Conservation (phyloP, 495 filamentous ascomycete species). For the Tuber aestivum region DNA sequence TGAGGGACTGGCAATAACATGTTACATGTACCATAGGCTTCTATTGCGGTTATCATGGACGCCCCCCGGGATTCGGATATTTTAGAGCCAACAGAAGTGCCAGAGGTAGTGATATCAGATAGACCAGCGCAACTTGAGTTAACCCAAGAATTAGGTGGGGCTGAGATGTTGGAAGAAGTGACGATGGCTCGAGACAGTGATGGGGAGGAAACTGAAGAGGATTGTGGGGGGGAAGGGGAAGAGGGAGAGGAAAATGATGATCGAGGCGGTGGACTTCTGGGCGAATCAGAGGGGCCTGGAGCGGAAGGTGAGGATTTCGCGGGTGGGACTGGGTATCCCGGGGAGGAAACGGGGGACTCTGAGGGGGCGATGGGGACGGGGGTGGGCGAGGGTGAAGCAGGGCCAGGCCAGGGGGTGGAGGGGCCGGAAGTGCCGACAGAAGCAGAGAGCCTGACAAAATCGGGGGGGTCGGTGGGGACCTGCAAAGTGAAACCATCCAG, state of each 20-base stretch:
- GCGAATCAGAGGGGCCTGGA: background rate
- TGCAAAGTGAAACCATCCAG: background rate
- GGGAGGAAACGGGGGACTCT: background rate
- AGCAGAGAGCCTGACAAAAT: background rate
- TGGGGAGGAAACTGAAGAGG: background rate
- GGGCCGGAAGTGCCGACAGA: background rate
- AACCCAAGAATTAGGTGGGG: background rate
- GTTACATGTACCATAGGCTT: conserved; percentile 2
- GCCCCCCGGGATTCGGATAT: background rate
- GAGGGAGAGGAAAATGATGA: background rate
- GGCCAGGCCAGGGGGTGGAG: background rate
- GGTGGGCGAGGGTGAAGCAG: background rate
- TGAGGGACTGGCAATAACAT: background rate
- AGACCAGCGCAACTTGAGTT: background rate
- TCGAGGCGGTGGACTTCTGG: background rate
- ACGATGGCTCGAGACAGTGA: background rate
- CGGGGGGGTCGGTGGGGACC: background rate
- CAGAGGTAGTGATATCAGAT: conserved; percentile 1
- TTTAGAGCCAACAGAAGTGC: background rate
- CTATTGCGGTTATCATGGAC: conserved; percentile 3
- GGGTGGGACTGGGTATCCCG: background rate
- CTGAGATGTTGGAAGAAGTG: background rate
- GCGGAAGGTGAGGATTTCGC: background rate
- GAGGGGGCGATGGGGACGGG: background rate
- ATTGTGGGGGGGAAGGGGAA: background rate